These are phyloP conservation scores for Aspergillus spinulosporus DNA, from an alignment of 2,329 filamentous ascomycete genomes.

Conservation along the genomic window DNA sequence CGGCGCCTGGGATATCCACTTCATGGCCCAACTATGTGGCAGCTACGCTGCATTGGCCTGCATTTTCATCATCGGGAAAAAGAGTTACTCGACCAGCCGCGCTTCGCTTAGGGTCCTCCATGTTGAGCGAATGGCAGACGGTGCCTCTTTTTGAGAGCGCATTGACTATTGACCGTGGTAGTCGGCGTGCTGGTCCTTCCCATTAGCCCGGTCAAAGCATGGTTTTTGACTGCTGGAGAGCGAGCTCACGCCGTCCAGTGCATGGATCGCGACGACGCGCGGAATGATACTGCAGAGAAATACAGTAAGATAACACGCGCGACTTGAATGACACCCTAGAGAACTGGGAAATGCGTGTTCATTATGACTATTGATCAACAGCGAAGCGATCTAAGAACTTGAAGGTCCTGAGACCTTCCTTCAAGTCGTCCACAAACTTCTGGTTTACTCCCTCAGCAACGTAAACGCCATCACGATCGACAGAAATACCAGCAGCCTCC, in stretches of 20 bases:
- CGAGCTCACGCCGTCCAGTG: slow-evolving; percentile 7
- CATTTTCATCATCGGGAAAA: too few species aligned
- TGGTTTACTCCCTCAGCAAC: slow-evolving; percentile 34
- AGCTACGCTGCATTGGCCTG: too few species aligned
- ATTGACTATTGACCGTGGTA: slow-evolving; percentile 10
- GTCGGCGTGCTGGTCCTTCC: slow-evolving; percentile 10
- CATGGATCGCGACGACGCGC: slow-evolving; percentile 5
- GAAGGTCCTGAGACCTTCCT: slow-evolving; percentile 62
- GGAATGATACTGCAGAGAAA: background rate
- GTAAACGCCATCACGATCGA: slow-evolving; percentile 37
- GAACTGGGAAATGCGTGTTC: slow-evolving; percentile 4
- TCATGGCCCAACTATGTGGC: too few species aligned
- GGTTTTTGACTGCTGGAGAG: slow-evolving; percentile 13
- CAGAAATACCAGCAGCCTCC: slow-evolving; percentile 46
- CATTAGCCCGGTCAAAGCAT: slow-evolving; percentile 7
- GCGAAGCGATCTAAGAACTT: slow-evolving; percentile 67
- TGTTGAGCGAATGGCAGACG: slow-evolving; percentile 23
- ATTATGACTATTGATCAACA: too few species aligned
- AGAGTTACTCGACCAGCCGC: too few species aligned
- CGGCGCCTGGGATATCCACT: too few species aligned
- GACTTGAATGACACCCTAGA: slow-evolving; percentile 3
- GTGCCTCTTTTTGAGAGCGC: slow-evolving; percentile 27
- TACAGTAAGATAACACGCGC: background rate
- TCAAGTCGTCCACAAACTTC: slow-evolving; percentile 49
- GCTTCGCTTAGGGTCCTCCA: slow-evolving; percentile 15